Evolutionary conservation across 352 stramenopile species (phyloP), one percentile per base, ranked within the genome.

Genomic region (Discostella stelligera): DNA sequence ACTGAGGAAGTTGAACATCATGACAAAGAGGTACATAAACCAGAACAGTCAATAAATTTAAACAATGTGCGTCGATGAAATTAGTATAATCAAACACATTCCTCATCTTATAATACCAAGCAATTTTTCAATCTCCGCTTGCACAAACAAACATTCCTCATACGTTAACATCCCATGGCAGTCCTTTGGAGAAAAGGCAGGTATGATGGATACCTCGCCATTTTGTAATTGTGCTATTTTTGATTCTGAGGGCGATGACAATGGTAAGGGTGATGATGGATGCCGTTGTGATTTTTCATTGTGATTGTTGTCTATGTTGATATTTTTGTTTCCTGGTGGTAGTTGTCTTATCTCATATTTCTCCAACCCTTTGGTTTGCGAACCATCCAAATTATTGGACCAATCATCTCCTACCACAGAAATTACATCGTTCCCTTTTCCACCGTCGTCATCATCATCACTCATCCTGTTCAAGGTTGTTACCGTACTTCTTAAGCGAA

Each of bases 161-260:
- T 82, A 82, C 6, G 75, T 67, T 4, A 82, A 58, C 25, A 65
- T 58, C 41, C 58, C 68, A 18, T 63, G 62, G 63, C 62, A 74
- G 55, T 82, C 67, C 7, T 71, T 54, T 3, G 60, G 39, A 16
- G 67, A 46, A 58, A 82, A 82, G 20, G 66, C 70, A 52, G 75
- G 75, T 27, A 78, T 37, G 4, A 82, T 74, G n/a, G 32, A 48
- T 18, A 82, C 63, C 52, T 62, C 37, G 66, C 65, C 55, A 8
- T 71, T 55, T 2, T 63, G n/a, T n/a, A 78, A 6, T 49, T 52
- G 5, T 49, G 74, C 39, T 20, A 78, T 52, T 27, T 16, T 32
- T 14, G 18, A 7, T 25, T 13, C 16, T 39, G 53, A 37, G 18
- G 11, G 53, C 5, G 14, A 20, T 60, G 30, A 61, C 7, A 21